Conservation (phyloP, 228 moss, liverwort and hornwort species). For the Sphagnum magellanicum region DNA sequence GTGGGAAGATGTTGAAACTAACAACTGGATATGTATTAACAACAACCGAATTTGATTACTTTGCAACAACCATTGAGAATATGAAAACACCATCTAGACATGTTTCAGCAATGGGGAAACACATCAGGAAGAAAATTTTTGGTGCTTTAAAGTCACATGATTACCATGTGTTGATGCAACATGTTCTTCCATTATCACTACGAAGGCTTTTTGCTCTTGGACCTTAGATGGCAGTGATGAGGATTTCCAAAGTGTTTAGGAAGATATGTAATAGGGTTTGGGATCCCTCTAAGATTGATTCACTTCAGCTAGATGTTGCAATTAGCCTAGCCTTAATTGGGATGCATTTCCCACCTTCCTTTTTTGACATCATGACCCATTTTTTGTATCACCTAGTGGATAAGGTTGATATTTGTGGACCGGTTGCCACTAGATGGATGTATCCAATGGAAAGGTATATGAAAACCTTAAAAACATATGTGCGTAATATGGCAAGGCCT, state of each 20-base stretch:
- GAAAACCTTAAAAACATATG: constrained; percentile 3
- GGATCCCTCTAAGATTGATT: not conserved
- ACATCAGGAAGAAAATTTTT: not conserved
- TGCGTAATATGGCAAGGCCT: constrained; percentile 1
- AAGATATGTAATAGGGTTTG: not conserved
- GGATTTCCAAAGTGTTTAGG: not conserved
- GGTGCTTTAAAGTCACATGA: not conserved
- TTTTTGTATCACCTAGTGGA: not conserved
- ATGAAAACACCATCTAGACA: not conserved
- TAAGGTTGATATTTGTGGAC: not conserved
- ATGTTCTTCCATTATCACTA: not conserved
- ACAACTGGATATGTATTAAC: not conserved
- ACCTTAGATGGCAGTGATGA: not conserved
- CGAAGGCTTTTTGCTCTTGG: not conserved
- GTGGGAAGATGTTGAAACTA: not conserved
- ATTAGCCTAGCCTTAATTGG: not conserved
- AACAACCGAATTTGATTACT: not conserved
- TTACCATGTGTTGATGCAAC: not conserved
- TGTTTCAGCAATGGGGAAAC: not conserved
- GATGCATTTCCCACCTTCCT: not conserved
- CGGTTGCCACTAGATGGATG: not conserved
- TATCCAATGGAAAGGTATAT: constrained; percentile 5
- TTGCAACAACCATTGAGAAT: not conserved
- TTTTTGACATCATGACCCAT: not conserved
- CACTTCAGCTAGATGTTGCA: not conserved